Conservation (phyloP, 2,329 filamentous ascomycete species). For the Amauroascus verrucosus region DNA sequence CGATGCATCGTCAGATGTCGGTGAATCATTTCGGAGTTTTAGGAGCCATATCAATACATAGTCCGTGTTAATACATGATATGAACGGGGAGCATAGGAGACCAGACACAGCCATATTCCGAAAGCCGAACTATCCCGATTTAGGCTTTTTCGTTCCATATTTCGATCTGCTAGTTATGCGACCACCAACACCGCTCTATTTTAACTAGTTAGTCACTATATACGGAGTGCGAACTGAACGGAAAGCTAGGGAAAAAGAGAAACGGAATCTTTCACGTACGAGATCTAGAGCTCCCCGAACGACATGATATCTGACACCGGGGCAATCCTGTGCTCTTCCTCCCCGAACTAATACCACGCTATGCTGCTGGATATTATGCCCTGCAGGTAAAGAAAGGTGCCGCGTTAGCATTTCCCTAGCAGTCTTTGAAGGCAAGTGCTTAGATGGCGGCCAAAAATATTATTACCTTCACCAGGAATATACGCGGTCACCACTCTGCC, state of each 20-base stretch:
- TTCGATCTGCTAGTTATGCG: conserved; percentile 81
- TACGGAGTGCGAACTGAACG: not conserved
- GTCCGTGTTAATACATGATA: not conserved
- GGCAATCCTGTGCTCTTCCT: conserved; percentile 90
- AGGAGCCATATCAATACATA: not conserved
- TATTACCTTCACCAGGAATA: conserved; percentile 83
- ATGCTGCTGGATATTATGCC: conserved; percentile 98
- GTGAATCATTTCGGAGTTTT: not conserved
- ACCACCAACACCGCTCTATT: conserved; percentile 78
- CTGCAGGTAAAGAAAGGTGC: conserved; percentile 27
- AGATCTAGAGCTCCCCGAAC: conserved; percentile 86
- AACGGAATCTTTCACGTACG: conserved; percentile 45
- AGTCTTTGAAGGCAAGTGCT: no score
- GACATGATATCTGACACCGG: conserved; percentile 91
- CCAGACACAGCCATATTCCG: not conserved
- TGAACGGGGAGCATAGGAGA: not conserved
- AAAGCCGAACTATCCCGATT: not conserved
- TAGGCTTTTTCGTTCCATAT: conserved; percentile 98
- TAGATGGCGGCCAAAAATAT: no score
- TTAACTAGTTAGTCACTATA: conserved; percentile 22
- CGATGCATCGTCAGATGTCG: not conserved
- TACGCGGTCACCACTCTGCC: conserved; percentile 84
- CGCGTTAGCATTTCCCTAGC: not conserved
- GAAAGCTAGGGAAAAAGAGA: no score
- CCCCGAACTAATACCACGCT: conserved; percentile 93